phyloP scores from a whole-genome alignment of 2,329 filamentous ascomycete genomes.

The Magnaporthiopsis incrustans region DNA sequence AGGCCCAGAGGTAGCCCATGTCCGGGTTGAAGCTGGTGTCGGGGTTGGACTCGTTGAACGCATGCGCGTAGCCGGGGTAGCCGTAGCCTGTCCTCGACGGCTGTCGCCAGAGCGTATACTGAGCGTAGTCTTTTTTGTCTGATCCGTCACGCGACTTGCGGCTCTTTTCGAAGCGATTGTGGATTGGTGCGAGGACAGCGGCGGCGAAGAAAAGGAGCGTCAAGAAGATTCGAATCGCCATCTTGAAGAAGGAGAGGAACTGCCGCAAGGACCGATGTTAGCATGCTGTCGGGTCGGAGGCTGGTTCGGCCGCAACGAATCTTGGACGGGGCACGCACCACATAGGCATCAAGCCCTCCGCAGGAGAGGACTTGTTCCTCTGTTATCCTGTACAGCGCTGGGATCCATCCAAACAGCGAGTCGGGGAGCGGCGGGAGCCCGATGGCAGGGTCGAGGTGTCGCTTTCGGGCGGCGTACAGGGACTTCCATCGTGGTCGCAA shows the following conservation, averaged over 20 bases:
- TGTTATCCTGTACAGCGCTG: conserved; percentile 71
- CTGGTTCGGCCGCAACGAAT: not conserved
- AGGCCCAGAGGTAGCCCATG: conserved; percentile 73
- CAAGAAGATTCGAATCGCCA: conserved; percentile 77
- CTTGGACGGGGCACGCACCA: conserved; percentile 42
- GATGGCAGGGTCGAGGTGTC: conserved; percentile 51
- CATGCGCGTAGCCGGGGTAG: not conserved
- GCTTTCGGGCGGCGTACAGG: conserved; percentile 83
- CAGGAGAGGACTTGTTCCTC: conserved; percentile 86
- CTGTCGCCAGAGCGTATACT: not conserved
- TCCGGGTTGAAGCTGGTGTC: conserved; percentile 26
- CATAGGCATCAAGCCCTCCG: conserved; percentile 89
- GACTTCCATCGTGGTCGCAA: conserved; percentile 86
- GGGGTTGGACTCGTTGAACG: conserved; percentile 12
- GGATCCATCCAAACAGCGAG: conserved; percentile 88
- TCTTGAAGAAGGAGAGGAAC: conserved; percentile 93
- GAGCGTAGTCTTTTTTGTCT: conserved; percentile 1
- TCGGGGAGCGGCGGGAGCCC: conserved; percentile 72
- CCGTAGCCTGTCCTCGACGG: not conserved
- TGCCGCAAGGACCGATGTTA: conserved; percentile 17
- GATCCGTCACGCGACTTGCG: not conserved
- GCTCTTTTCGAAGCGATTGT: conserved; percentile 49
- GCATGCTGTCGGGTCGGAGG: not conserved
- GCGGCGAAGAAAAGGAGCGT: conserved; percentile 76
- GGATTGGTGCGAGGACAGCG: conserved; percentile 77